A percentile compares a stretch with the other conserved stretches of the same genome.
Evolutionary conservation across 805 yeast species (phyloP).

Genomic region (Suhomyces emberorum): DNA sequence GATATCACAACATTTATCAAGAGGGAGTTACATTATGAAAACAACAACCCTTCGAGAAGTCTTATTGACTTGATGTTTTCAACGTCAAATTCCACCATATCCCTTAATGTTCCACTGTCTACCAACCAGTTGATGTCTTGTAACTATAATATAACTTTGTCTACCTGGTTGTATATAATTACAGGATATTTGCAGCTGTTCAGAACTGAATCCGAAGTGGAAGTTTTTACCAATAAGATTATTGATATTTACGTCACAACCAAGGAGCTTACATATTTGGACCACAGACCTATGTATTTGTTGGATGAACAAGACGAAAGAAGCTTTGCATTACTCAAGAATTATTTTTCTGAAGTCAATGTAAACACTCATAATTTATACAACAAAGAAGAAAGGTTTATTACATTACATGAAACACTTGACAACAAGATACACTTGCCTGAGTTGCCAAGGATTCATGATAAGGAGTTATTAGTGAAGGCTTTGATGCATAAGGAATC

Average conservation of each 20-base stretch:
- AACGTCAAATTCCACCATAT: constrained; percentile 8
- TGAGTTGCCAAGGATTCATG: constrained; percentile 29
- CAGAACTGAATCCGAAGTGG: constrained; percentile 18
- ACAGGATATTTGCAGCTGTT: constrained; percentile 26
- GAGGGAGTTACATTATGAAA: constrained; percentile 21
- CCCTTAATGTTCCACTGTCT: constrained; percentile 2
- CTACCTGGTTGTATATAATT: constrained; percentile 22
- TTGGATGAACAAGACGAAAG: constrained; percentile 10
- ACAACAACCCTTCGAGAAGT: constrained; percentile 13
- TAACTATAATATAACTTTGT: constrained; percentile 6
- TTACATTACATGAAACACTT: constrained; percentile 23
- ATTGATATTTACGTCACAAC: constrained; percentile 28
- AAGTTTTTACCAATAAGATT: constrained; percentile 27
- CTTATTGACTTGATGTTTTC: constrained; percentile 20
- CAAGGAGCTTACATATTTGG: constrained; percentile 10
- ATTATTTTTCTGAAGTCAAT: constrained; percentile 23
- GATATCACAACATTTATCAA: constrained; percentile 33
- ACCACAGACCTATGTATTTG: constrained; percentile 5
- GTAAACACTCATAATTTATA: constrained; percentile 24
- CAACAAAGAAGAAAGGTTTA: constrained; percentile 11
- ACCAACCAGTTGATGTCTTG: constrained; percentile 4
- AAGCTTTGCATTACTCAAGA: constrained; percentile 17
- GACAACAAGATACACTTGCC: constrained; percentile 29
- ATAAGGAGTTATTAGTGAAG: constrained; percentile 28
- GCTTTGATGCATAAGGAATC: constrained; percentile 39